Evolutionary conservation across 768 basidiomycete species (phyloP).

Genomic region (Lactarius hatsudake): DNA sequence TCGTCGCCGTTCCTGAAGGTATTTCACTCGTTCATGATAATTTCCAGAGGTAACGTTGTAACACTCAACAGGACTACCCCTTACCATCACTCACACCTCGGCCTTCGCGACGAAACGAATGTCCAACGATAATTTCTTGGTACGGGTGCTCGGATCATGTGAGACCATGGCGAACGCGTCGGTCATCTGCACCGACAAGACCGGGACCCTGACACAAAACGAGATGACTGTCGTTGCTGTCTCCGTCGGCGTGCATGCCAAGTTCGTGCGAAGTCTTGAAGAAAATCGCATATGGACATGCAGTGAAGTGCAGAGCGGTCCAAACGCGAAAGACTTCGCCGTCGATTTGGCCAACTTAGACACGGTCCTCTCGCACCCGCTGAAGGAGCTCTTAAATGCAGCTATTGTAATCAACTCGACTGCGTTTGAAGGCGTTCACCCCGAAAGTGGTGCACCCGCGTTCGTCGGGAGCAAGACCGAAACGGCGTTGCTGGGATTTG

Average conservation of each 20-base stretch:
- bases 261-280: constrained; percentile 79
- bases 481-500: constrained; percentile 86
- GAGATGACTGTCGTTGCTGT: constrained; percentile 95
- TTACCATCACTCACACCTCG: constrained; percentile 93
- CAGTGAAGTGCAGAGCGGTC: constrained; percentile 49
- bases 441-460: constrained; percentile 51
- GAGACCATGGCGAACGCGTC: constrained; percentile 99
- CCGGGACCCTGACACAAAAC: constrained; percentile 95
- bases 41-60: not conserved
- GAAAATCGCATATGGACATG: constrained; percentile 72
- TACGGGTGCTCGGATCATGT: constrained; percentile 93
- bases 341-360: constrained; percentile 73
- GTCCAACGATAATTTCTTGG: constrained; percentile 91
- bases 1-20: constrained; percentile 85
- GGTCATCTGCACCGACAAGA: constrained; percentile 94
- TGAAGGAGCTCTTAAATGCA: constrained; percentile 72
- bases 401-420: constrained; percentile 91
- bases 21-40: constrained; percentile 22
- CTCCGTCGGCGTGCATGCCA: constrained; percentile 89
- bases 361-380: constrained; percentile 53
- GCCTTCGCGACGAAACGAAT: constrained; percentile 98
- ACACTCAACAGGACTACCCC: constrained; percentile 64
- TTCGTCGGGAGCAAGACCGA: constrained; percentile 97
- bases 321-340: constrained; percentile 71
- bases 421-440: constrained; percentile 81